These are phyloP conservation scores for Gyromitra esculenta DNA, from an alignment of 2,329 filamentous ascomycete species.

Conservation along the genomic window DNA sequence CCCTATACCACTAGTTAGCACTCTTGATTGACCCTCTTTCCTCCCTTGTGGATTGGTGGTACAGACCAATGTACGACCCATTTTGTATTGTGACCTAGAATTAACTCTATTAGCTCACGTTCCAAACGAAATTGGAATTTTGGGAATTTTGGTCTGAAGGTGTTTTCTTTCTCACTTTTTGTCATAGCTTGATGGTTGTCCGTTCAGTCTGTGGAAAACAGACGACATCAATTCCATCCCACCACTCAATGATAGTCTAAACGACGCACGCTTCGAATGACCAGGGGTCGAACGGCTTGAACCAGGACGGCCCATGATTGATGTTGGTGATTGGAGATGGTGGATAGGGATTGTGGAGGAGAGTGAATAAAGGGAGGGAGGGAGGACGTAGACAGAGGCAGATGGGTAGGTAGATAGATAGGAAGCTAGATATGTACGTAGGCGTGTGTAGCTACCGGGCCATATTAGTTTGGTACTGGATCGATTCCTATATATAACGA, in stretches of 20 bases:
- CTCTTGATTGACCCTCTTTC: neutral
- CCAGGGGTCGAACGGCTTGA: constrained; percentile 14
- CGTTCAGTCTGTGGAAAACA: constrained; percentile 54
- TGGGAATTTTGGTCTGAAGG: neutral
- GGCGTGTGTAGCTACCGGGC: neutral
- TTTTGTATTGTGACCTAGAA: constrained; percentile 81
- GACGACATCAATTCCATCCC: constrained; percentile 45
- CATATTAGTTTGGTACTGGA: neutral
- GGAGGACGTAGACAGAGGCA: neutral
- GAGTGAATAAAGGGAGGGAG: neutral
- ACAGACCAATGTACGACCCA: constrained; percentile 79
- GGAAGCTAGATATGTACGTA: no score
- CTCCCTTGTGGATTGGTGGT: constrained; percentile 1
- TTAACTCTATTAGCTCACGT: constrained; percentile 8
- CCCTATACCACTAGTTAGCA: constrained; percentile 63
- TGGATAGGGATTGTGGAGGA: no score
- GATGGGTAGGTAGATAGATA: neutral
- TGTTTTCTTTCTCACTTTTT: constrained; percentile 77
- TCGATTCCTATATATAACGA: constrained; percentile 28
- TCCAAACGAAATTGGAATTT: no score
- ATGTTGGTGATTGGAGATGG: neutral
- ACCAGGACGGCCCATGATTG: constrained; percentile 6
- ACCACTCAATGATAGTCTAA: constrained; percentile 39
- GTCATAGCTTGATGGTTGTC: constrained; percentile 76
- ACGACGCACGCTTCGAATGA: constrained; percentile 32